These are phyloP conservation scores for Paspalum vaginatum DNA, from an alignment of 176 grass and related monocot species.

Conservation along the genomic window DNA sequence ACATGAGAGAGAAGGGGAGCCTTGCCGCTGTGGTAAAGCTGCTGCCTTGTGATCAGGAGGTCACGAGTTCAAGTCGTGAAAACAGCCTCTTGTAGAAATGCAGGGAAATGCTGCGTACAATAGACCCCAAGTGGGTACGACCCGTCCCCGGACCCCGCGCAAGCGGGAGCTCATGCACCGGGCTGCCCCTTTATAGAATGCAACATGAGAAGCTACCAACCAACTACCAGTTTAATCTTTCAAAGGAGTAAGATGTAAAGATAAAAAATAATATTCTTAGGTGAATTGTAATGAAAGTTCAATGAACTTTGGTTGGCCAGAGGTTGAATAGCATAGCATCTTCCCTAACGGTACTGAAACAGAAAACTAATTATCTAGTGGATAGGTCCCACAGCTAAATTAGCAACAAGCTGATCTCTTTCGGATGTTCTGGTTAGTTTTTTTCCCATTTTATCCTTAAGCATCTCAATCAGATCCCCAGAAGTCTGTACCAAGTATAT, in stretches of 20 bases:
- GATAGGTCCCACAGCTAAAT: conserved; percentile 1
- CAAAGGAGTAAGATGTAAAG: not conserved
- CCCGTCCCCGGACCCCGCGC: no score
- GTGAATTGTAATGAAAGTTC: not conserved
- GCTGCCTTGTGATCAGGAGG: no score
- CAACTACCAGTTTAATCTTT: not conserved
- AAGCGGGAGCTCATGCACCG: no score
- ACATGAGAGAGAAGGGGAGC: no score
- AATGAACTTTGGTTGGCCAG: not conserved
- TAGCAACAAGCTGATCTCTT: not conserved
- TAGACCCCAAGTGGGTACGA: no score
- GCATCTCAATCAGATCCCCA: conserved; percentile 79
- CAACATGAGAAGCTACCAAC: not conserved
- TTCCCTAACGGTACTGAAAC: not conserved
- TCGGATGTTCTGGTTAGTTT: conserved; percentile 19
- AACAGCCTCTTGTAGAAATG: no score
- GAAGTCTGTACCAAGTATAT: conserved; percentile 78
- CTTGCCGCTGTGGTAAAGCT: no score
- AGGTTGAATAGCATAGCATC: not conserved
- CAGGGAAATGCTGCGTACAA: no score
- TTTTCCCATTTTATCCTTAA: conserved; percentile 56
- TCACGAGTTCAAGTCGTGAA: no score
- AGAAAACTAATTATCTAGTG: not conserved
- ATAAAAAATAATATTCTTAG: no score
- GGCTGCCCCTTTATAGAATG: no score